phyloP scores from a whole-genome alignment of 2,329 filamentous ascomycete species.

The Alternaria hordeiaustralica region DNA sequence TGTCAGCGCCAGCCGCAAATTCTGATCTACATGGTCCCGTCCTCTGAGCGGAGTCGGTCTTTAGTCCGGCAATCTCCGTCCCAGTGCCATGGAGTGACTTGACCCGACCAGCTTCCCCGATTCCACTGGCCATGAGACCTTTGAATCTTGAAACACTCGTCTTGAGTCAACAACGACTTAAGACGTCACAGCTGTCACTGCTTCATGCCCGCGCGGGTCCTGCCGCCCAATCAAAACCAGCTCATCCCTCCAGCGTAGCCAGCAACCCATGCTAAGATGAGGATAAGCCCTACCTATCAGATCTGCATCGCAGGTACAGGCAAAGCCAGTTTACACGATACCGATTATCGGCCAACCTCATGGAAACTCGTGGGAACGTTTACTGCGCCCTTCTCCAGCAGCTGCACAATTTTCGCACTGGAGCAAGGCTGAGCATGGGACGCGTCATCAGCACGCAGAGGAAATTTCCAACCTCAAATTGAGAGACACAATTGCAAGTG shows the following conservation, averaged over 20 bases:
- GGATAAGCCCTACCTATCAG: background rate
- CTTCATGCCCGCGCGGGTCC: constrained; percentile 9
- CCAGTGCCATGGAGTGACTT: background rate
- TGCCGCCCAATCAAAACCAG: constrained; percentile 9
- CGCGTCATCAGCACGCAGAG: constrained; percentile 7
- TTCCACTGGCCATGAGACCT: background rate
- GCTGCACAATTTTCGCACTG: background rate
- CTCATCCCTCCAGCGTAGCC: constrained; percentile 1
- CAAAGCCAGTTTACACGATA: background rate
- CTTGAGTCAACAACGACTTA: constrained; percentile 10
- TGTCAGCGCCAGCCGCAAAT: constrained; percentile 2
- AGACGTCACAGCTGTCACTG: constrained; percentile 22
- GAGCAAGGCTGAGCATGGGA: background rate
- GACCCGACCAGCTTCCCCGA: background rate
- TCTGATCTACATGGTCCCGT: background rate
- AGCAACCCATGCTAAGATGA: constrained; percentile 1
- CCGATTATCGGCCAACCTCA: constrained; percentile 3
- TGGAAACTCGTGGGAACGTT: background rate
- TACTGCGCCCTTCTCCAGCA: constrained; percentile 6
- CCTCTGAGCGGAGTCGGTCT: background rate
- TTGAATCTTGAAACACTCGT: constrained; percentile 9
- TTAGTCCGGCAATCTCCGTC: constrained; percentile 1
- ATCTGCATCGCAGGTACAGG: background rate
- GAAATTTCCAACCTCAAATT: background rate
- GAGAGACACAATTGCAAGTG: background rate